Base-by-base conservation (phyloP, 345 rosid species). In the Aurinia saxatilis region DNA sequence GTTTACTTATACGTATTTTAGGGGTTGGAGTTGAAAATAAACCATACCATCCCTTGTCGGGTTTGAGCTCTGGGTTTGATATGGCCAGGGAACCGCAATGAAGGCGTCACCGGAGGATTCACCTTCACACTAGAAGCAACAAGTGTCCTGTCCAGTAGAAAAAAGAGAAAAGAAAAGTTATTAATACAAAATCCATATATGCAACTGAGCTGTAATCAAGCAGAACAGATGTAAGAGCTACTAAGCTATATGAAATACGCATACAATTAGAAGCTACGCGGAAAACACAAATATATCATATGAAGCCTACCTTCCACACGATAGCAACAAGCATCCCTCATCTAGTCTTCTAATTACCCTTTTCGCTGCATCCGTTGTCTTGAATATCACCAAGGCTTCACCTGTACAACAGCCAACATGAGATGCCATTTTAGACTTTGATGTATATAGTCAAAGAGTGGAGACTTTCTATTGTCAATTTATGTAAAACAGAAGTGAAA, bases 361-460 rank as follows among this genome's bases (percentile, higher is more conserved):
- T 75, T 81, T 72, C n/a, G 98, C 85, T 3, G 70, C 78, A 60
- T 82, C 83, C 74, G 35, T 78, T 25, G 79, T 78, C 65, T 68
- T 75, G 59, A 91, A 82, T 74, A 85, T 79, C 53, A 73, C 80
- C 70, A 81, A 73, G 46, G 95, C 96, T 73, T 77, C 80, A 70
- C 95, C 98, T 91, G 35, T 59, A 74, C 52, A 33, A 73, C 40
- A 13, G 51, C 19, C 50, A 60, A 51, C 17, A 31, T 52, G 68
- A 42, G 53, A 42, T 45, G 40, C 27, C 52, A 53, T 63, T 17
- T 38, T 16, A 29, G 25, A 34, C 35, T 13, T 14, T 25, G 1
- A 21, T 30, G 15, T 6, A 51, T 5, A 15, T 15, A 57, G 41
- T 60, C 38, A 60, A 29, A 41, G 42, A 31, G 52, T 13, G 46